phyloP scores from a whole-genome alignment of 371 early-diverging fungal species.

The Caulochytrium protostelioides region DNA sequence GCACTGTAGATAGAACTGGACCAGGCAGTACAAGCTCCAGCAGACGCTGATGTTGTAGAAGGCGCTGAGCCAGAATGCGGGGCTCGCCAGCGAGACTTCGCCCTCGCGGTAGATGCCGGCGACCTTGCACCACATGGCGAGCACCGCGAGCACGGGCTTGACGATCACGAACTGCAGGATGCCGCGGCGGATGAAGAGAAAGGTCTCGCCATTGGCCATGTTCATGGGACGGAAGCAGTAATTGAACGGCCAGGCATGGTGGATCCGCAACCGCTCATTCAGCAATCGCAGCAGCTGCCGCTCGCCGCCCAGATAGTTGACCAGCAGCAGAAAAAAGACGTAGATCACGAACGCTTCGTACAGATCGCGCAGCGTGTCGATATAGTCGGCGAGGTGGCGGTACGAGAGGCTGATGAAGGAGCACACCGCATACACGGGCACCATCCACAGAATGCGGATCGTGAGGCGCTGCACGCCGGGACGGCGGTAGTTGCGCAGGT shows the following conservation, averaged over 20 bases:
- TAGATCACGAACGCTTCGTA: conserved; percentile 93
- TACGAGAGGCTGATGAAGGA: conserved; percentile 58
- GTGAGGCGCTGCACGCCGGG: conserved; percentile 72
- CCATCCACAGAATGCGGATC: conserved; percentile 74
- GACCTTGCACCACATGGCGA: conserved; percentile 58
- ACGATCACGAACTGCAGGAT: conserved; percentile 81
- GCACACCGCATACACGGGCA: conserved; percentile 73
- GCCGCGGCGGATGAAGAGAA: conserved; percentile 67
- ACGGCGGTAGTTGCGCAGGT: conserved; percentile 73
- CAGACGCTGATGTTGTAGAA: conserved; percentile 71
- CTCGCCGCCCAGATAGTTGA: conserved; percentile 84
- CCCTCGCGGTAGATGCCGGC: conserved; percentile 60
- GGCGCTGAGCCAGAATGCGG: conserved; percentile 62
- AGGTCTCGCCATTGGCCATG: conserved; percentile 71
- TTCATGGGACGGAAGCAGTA: conserved; percentile 54
- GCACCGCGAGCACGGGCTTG: conserved; percentile 56
- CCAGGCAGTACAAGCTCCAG: conserved; percentile 60
- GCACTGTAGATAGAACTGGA: conserved; percentile 69
- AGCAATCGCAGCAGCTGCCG: conserved; percentile 51
- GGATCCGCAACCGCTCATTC: conserved; percentile 46
- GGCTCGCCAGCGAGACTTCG: conserved; percentile 37
- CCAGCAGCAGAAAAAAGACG: conserved; percentile 70
- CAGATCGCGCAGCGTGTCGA: conserved; percentile 77
- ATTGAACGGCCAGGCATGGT: conserved; percentile 66
- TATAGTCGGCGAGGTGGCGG: conserved; percentile 51